Conservation (phyloP, 192 early-diverging fungal genomes). For the Dimargaris cristalligena region DNA sequence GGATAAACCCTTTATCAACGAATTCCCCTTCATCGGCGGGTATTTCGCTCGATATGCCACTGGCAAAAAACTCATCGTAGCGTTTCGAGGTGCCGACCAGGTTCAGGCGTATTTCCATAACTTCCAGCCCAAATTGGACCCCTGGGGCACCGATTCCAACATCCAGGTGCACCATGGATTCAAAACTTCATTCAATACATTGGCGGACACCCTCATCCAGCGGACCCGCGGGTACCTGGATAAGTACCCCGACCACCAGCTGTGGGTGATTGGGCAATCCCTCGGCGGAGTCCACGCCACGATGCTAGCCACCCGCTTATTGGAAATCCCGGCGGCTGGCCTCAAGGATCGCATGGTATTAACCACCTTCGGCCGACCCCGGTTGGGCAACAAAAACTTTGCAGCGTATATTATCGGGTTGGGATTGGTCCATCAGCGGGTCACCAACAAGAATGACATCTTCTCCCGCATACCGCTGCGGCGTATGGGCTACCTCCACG, state of each 20-base stretch:
- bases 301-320: not conserved
- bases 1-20: not conserved
- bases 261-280: not conserved
- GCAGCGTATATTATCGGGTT: not conserved
- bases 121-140: not conserved
- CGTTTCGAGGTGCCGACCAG: not conserved
- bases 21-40: not conserved
- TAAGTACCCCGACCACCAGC: not conserved
- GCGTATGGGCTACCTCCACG: not conserved
- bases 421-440: not conserved
- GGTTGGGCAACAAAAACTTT: not conserved
- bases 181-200: not conserved
- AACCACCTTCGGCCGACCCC: not conserved
- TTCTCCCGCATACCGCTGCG: not conserved
- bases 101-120: constrained; percentile 1
- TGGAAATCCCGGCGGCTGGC: not conserved
- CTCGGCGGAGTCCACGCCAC: constrained; percentile 2
- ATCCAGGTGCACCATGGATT: not conserved
- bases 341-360: not conserved
- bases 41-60: not conserved
- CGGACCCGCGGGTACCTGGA: not conserved
- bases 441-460: not conserved
- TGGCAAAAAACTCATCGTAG: not conserved
- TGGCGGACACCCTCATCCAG: not conserved
- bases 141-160: not conserved